phyloP scores from a whole-genome alignment of 331 rosid genomes.

The Telfairia occidentalis region DNA sequence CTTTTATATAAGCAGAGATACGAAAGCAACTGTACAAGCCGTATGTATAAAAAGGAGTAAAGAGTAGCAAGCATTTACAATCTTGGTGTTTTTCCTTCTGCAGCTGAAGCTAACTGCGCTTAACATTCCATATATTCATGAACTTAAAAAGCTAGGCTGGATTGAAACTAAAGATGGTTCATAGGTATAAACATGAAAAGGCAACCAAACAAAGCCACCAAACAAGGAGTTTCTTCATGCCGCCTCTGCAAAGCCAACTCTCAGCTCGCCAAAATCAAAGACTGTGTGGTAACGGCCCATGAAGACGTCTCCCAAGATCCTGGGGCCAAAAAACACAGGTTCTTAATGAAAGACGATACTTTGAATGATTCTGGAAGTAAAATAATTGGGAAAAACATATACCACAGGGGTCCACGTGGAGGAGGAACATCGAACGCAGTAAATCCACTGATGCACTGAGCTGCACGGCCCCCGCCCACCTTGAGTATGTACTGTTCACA shows the following conservation, averaged over 20 bases:
- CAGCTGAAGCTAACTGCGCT: not conserved
- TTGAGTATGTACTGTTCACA: constrained; percentile 45
- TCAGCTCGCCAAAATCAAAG: constrained; percentile 47
- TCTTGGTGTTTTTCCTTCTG: not conserved
- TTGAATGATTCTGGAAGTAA: not conserved
- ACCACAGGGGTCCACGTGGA: constrained; percentile 20
- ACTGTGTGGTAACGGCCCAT: constrained; percentile 62
- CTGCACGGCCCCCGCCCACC: constrained; percentile 10
- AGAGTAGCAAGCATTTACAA: constrained; percentile 7
- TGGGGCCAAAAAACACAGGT: constrained; percentile 15
- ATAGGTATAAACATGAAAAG: not conserved
- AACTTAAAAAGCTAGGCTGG: not conserved
- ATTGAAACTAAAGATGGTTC: not conserved
- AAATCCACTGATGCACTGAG: constrained; percentile 18
- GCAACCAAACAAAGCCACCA: not conserved
- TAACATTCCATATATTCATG: not conserved
- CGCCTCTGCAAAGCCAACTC: constrained; percentile 59
- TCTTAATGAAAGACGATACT: not conserved
- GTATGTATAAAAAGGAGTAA: not conserved
- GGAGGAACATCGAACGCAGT: constrained; percentile 13
- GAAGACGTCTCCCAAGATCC: constrained; percentile 67
- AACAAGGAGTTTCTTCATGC: constrained; percentile 21
- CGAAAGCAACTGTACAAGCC: not conserved
- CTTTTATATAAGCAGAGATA: not conserved
- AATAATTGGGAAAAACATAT: not conserved